phyloP scores from a whole-genome alignment of 345 rosid genomes.

The Arabidopsis suecica region DNA sequence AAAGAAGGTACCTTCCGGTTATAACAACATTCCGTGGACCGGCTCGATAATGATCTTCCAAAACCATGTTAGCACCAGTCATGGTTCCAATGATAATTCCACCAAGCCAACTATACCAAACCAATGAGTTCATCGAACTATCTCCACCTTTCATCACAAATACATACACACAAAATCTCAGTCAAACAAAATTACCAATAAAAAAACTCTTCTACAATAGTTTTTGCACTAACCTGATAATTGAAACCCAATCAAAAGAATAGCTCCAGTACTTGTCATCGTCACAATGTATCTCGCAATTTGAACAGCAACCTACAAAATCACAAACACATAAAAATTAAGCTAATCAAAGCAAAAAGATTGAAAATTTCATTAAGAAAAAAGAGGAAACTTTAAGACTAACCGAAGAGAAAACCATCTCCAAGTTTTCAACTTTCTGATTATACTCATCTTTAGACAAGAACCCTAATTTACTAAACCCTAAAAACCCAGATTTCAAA shows the following conservation, averaged over 20 bases:
- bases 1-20: conserved; percentile 77
- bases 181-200: neutral
- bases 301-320: conserved; percentile 72
- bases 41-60: conserved; percentile 91
- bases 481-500: conserved; percentile 50
- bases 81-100: conserved; percentile 92
- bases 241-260: conserved; percentile 83
- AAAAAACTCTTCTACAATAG: neutral
- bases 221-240: conserved; percentile 66
- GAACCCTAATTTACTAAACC: conserved; percentile 46
- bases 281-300: conserved; percentile 93
- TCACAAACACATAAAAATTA: neutral
- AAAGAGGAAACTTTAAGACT: conserved; percentile 33
- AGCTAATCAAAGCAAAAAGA: neutral
- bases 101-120: conserved; percentile 99
- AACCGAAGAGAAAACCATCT: conserved; percentile 63
- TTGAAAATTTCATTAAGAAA: neutral
- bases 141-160: conserved; percentile 71
- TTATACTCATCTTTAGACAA: conserved; percentile 54
- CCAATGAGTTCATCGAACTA: conserved; percentile 72
- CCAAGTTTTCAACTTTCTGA: conserved; percentile 57
- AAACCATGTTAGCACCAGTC: conserved; percentile 91
- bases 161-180: conserved; percentile 28
- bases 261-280: conserved; percentile 91
- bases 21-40: conserved; percentile 95